Base-by-base conservation (phyloP, 345 rosid species). In the Dipteronia sinensis region DNA sequence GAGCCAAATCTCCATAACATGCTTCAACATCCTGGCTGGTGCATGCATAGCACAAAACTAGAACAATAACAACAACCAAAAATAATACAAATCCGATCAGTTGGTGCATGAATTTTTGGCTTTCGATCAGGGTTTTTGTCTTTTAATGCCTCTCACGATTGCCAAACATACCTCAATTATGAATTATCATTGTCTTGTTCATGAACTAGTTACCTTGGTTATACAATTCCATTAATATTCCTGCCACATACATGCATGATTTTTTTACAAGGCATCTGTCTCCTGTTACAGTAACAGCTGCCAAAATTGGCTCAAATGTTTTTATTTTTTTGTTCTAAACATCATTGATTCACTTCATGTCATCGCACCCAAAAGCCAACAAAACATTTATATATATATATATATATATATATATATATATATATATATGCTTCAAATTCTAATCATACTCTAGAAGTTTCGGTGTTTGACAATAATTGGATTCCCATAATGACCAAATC, bases 101-200 rank as follows among this genome's bases (percentile, higher is more conserved):
- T 55, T 16, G 76, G 76, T 73, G 53, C 76, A 61, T 61, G 76
- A 58, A 73, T 51, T 71, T 15, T 71, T n/a, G 68, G 73, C 73
- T 78, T 78, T 47, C 8, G 19, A n/a, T 11, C 20, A 62, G 70
- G 53, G 22, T 12, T 47, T 22, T 44, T 72, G 73, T 72, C 65
- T 34, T 6, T 34, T 34, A 34, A 34, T 4, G 38, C 38, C 6
- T 53, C 68, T 53, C 38, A 56, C 67, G 75, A 40, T 68, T 20
- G 65, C 68, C 76, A 47, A 53, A 22, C 49, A 11, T 51, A 31
- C 40, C 25, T 27, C 29, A 25, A n/a, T 10, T 34, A 34, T 34
- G 38, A 34, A 29, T 29, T 58, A 12, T 62, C 51, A 47, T 19
- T 47, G 19, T 31, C 10, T 20, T 29, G 71, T 75, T 75, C 64